Base-by-base conservation (phyloP, 805 yeast species). In the Saturnispora saitoi region DNA sequence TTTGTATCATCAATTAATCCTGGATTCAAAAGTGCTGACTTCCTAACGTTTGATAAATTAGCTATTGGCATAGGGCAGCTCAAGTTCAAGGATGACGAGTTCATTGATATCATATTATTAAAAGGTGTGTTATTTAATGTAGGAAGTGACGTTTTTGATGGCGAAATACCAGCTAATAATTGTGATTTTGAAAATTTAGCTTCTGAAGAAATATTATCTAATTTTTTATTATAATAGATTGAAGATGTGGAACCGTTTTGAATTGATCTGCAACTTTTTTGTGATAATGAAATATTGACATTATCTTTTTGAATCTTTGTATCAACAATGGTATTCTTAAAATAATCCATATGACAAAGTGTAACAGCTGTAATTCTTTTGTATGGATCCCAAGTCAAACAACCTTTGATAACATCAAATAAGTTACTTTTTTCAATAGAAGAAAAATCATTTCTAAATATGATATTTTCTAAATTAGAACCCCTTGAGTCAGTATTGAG, bases 301-400 rank as follows among this genome's bases (percentile, higher is more conserved):
- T 50, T 47, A 29, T 52, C 56, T 12, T 48, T 51, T 40, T 55
- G 51, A 10, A 53, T 54, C 7, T 57, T 56, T 15, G 50, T 54
- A n/a, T 57, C 50, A 7, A 58, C 45, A 20, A 53, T 37, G 2
- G 83, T 70, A 15, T 70, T 70, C 44, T 65, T 63, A 62, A 85
- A 85, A 60, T 79, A 85, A 0, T 73, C 66, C 76, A 77, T 69
- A 14, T 64, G 45, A 51, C 79, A 68, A 29, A 85, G 54, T 8
- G 64, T 63, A 1, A 69, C 69, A 2, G 75, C 83, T 34, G 75
- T 72, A 0, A 78, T 73, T 54, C 95, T 71, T n/a, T 64, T 60
- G n/a, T 65, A 63, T 2, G 96, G 95, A 64, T 87, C 81, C 96
- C 96, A 89, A 45, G 73, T 67, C 31, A 89, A 68, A 56, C 90